These are phyloP conservation scores for Nevesoporus exiguus DNA, from an alignment of 768 basidiomycete genomes.

Conservation along the genomic window DNA sequence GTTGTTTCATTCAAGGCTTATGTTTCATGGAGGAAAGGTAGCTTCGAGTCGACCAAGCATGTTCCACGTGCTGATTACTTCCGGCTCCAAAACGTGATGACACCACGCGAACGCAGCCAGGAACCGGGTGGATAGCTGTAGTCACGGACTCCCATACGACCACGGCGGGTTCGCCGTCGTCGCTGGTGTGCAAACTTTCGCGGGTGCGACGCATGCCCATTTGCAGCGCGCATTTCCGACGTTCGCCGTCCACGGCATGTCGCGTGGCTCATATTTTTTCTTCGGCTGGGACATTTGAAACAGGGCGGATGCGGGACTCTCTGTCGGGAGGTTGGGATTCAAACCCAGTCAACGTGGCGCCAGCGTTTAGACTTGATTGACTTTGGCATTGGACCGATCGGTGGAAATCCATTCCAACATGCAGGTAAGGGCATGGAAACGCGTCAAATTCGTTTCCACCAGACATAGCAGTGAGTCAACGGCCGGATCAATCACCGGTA, in stretches of 20 bases:
- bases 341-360: constrained; percentile 21
- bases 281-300: constrained; percentile 17
- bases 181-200: constrained; percentile 20
- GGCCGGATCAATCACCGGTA: constrained; percentile 19
- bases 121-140: background rate
- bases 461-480: background rate
- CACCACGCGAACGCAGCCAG: background rate
- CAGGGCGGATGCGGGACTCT: constrained; percentile 15
- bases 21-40: constrained; percentile 11
- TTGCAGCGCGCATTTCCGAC: constrained; percentile 4
- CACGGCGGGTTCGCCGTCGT: background rate
- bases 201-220: constrained; percentile 16
- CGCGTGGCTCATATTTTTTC: constrained; percentile 15
- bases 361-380: constrained; percentile 23
- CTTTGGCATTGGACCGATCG: constrained; percentile 19
- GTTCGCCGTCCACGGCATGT: constrained; percentile 9
- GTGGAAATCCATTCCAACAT: background rate
- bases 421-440: constrained; percentile 16
- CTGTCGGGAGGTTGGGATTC: constrained; percentile 3
- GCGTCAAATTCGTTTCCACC: constrained; percentile 18
- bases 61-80: constrained; percentile 15
- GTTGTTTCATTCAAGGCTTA: background rate
- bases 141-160: background rate
- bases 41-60: constrained; percentile 4
- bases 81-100: background rate